Evolutionary conservation across 805 yeast species (phyloP), one percentile per base, ranked within the genome.

Genomic region (Brettanomyces custersianus): DNA sequence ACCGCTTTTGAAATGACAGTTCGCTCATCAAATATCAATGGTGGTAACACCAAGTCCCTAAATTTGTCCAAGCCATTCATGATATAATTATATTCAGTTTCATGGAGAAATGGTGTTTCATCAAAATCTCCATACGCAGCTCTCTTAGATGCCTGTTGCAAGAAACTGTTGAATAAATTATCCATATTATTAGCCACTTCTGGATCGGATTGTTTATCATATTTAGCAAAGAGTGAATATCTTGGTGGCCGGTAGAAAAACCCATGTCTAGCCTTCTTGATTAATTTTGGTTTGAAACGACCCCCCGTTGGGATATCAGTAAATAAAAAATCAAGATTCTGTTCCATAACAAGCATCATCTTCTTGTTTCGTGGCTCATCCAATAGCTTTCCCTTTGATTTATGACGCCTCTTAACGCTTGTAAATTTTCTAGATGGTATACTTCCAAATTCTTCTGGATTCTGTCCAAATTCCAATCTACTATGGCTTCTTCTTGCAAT

Each of bases 11-110:
- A 11, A n/a, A 39, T 37, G 15, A 37, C 38, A 32, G 36, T 38
- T n/a, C 47, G 42, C 12, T 34, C 27, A 8, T 40, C 35, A 29
- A 48, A 38, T 12, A 47, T 30, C 8, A 47, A 18, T 2, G 51
- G 44, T 3, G 52, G 48, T 13, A 52, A 25, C 8, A 22, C 18
- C 3, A 28, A 25, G 4, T 35, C 34, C 20, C 39, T 21, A 4
- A 45, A 12, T 6, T 31, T 20, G 2, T 20, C 34, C 4, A 52
- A 16, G 27, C 48, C 42, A 2, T 26, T 18, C 37, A 41, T 46
- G 13, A 52, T 40, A 35, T 47, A 52, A 13, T 46, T 31, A 23
- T 46, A 50, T 21, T 52, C 57, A 12, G 42, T 36, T 18, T 52
- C 53, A 35, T 52, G 57, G 10, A 52, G 36, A 36, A 36, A 52